Conservation (phyloP, 768 basidiomycete genomes). For the Lentinula guzmanii region DNA sequence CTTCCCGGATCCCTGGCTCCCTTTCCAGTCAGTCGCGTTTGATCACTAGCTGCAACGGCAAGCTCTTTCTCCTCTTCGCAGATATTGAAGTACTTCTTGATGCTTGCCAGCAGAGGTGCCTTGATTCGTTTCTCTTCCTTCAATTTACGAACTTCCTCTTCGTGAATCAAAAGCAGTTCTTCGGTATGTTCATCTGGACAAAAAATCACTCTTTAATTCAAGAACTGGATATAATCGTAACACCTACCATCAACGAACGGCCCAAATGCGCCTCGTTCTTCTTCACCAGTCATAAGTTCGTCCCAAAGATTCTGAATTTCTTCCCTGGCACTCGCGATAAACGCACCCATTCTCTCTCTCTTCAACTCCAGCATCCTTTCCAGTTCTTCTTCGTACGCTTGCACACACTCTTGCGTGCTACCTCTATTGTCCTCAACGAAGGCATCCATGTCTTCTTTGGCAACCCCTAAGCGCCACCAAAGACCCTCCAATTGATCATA, state of each 20-base stretch:
- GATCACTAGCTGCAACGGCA: conserved; percentile 73
- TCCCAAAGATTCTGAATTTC: conserved; percentile 84
- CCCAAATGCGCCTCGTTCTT: conserved; percentile 75
- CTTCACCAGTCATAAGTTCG: conserved; percentile 78
- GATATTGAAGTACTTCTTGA: conserved; percentile 89
- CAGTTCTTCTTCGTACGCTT: conserved; percentile 84
- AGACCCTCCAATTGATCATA: conserved; percentile 91
- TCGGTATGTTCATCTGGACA: conserved; percentile 78
- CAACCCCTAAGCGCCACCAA: conserved; percentile 82
- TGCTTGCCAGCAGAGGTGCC: conserved; percentile 63
- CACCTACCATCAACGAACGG: conserved; percentile 76
- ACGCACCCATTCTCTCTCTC: conserved; percentile 79
- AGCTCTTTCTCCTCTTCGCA: conserved; percentile 88
- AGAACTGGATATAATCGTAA: not conserved
- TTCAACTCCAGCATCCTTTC: conserved; percentile 88
- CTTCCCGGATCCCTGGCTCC: conserved; percentile 81
- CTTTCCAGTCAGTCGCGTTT: conserved; percentile 73
- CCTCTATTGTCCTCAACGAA: conserved; percentile 88
- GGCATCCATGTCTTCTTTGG: conserved; percentile 78
- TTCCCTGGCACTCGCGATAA: conserved; percentile 73
- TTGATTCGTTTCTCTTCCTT: conserved; percentile 81
- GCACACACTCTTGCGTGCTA: conserved; percentile 68
- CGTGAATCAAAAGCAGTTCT: conserved; percentile 79
- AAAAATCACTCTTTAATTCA: conserved; percentile 3
- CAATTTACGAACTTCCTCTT: conserved; percentile 75